These are phyloP conservation scores for Stephania cephalantha DNA, from an alignment of 164 flowering plant genomes.

Conservation along the genomic window DNA sequence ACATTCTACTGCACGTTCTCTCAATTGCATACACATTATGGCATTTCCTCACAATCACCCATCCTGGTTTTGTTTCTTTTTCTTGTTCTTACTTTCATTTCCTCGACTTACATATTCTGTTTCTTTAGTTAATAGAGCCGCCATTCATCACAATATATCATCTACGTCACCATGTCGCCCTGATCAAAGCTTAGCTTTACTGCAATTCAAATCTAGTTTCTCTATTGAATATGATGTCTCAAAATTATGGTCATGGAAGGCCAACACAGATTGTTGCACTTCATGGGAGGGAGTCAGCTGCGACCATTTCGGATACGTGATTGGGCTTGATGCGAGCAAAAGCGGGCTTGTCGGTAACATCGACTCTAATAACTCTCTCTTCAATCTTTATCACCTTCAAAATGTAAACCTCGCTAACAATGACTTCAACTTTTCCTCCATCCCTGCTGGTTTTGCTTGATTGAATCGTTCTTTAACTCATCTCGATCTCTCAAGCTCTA, in stretches of 20 bases:
- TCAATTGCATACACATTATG: no score
- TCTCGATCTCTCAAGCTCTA: not conserved
- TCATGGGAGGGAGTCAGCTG: conserved; percentile 12
- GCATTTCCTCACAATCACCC: no score
- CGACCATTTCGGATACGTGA: no score
- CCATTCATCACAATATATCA: no score
- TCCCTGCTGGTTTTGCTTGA: not conserved
- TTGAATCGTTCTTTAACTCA: not conserved
- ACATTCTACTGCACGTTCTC: no score
- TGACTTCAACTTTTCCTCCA: not conserved
- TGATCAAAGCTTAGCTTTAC: conserved; percentile 16
- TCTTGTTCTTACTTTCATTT: no score
- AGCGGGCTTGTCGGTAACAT: not conserved
- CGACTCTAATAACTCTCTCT: not conserved
- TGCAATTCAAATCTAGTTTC: conserved; percentile 14
- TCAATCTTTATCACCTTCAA: not conserved
- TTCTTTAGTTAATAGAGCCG: no score
- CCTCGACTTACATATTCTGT: no score
- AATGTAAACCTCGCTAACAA: not conserved
- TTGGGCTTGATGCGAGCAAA: no score
- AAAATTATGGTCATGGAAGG: conserved; percentile 29
- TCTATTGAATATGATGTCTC: not conserved
- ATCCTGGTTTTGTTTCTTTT: no score
- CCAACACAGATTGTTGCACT: conserved; percentile 24
- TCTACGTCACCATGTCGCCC: not conserved